Evolutionary conservation across 108 stramenopile species (phyloP).

Genomic region (Nannochloropsis granulata): DNA sequence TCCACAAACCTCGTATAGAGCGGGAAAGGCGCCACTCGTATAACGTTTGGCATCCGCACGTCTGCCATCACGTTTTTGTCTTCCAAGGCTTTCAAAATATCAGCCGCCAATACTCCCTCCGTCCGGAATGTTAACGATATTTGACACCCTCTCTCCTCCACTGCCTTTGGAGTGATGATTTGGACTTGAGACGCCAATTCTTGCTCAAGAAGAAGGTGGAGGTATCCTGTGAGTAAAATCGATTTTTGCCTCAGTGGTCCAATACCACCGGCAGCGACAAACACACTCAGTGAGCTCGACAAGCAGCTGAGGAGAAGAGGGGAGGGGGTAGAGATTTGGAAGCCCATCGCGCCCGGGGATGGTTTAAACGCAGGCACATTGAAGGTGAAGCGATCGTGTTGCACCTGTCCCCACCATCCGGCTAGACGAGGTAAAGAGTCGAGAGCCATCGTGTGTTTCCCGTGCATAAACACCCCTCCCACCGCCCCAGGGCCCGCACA

Average conservation of each 20-base stretch:
- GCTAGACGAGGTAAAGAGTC: neutral
- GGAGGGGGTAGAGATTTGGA: conserved; percentile 30
- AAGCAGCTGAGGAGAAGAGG: conserved; percentile 22
- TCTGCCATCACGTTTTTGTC: neutral
- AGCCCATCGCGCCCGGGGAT: conserved; percentile 22
- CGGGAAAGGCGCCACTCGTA: conserved; percentile 36
- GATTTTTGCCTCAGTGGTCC: neutral
- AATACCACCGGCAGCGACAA: neutral
- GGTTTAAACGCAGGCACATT: conserved; percentile 37
- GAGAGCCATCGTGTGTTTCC: neutral
- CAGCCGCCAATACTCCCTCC: neutral
- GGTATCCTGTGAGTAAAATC: conserved; percentile 14
- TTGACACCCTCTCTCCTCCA: conserved; percentile 14
- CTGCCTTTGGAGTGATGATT: conserved; percentile 17
- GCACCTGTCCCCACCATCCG: neutral
- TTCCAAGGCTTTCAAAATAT: neutral
- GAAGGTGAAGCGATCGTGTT: conserved; percentile 11
- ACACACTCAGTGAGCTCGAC: neutral
- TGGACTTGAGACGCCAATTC: neutral
- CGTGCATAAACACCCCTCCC: conserved; percentile 37
- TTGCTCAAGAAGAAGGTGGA: conserved; percentile 12
- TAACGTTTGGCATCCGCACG: conserved; percentile 24
- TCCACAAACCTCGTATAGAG: conserved; percentile 35
- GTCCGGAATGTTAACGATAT: conserved; percentile 19
- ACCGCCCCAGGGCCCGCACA: conserved; percentile 34